Base-by-base conservation (phyloP, 257 asterid species). In the Jaltomata sinuosa region DNA sequence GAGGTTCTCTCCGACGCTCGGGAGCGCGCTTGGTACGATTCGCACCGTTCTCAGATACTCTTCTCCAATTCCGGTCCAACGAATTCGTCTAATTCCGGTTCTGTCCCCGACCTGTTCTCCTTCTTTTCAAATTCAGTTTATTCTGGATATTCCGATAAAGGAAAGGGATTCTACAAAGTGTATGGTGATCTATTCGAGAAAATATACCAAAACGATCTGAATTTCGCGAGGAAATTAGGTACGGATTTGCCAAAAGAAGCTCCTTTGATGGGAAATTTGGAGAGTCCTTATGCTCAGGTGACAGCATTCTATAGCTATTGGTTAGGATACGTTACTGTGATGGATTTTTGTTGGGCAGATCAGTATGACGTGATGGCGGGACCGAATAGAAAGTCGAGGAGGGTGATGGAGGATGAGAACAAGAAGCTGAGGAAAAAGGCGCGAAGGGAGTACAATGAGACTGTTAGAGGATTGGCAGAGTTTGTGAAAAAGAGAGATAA, bases 1-100 rank as follows among this genome's bases (percentile, higher is more conserved):
- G 96, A 95, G 86, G 99, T 97, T 67, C 92, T 97, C 25, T 97
- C 97, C 86, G 98, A 97, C 87, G 49, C 94, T 21, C 90, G 88
- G 67, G 99, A 97, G 92, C 97, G 98, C 36, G 90, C 96, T 7
- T 96, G 98, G 98, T 97, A 95, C 90, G 99, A 97, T 79, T 93
- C 98, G 7, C 97, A 97, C 86, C 97, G 98, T n/a, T 94, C 94
- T 40, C 96, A 94, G 77, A 97, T 95, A 69, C 91, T 97, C 1
- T 97, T 93, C 88, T 91, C 94, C n/a, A 76, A 72, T 32, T 29
- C 89, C 31, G 81, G 85, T 34, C 83, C 94, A 1, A 65, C 72
- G 15, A 87, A 85, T 76, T 84, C 92, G 11, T 87, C 86, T 0
- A 64, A 47, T 27, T 84, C 93, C 9, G 87, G 84, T 32, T 85